These are phyloP conservation scores for Capronia epimyces DNA, from an alignment of 2,329 filamentous ascomycete species.

Conservation along the genomic window DNA sequence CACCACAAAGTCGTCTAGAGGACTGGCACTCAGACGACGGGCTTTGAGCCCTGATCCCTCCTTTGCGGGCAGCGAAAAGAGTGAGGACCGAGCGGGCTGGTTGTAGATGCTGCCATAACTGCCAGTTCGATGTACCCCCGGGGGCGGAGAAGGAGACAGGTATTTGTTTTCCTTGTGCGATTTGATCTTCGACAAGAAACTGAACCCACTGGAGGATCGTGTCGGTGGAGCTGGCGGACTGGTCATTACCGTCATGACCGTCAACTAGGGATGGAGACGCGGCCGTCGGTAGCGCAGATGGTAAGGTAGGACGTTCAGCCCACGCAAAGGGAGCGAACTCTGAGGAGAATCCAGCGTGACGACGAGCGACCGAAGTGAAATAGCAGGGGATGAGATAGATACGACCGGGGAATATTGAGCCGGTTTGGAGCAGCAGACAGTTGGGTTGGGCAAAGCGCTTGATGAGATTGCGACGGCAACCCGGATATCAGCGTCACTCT, in stretches of 20 bases:
- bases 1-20: slow-evolving; percentile 69
- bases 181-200: slow-evolving; percentile 22
- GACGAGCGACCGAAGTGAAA: neutral
- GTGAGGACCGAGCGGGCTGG: slow-evolving; percentile 8
- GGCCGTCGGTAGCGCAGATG: slow-evolving; percentile 1
- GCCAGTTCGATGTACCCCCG: slow-evolving; percentile 8
- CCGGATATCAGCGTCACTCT: neutral
- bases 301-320: neutral
- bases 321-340: slow-evolving; percentile 14
- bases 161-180: slow-evolving; percentile 20
- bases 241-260: slow-evolving; percentile 17
- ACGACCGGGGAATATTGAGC: neutral
- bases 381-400: neutral
- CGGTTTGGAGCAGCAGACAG: slow-evolving; percentile 1
- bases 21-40: slow-evolving; percentile 66
- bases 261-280: neutral
- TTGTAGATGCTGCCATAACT: slow-evolving; percentile 17
- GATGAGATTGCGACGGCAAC: neutral
- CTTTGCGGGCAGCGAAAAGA: slow-evolving; percentile 54
- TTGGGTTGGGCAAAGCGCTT: neutral
- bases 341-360: slow-evolving; percentile 9
- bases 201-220: slow-evolving; percentile 18
- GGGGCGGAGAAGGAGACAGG: slow-evolving; percentile 1
- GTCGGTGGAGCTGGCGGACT: slow-evolving; percentile 11
- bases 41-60: slow-evolving; percentile 71